Evolutionary conservation across 768 basidiomycete species (phyloP).

Genomic region (Tephrocybe sp.): DNA sequence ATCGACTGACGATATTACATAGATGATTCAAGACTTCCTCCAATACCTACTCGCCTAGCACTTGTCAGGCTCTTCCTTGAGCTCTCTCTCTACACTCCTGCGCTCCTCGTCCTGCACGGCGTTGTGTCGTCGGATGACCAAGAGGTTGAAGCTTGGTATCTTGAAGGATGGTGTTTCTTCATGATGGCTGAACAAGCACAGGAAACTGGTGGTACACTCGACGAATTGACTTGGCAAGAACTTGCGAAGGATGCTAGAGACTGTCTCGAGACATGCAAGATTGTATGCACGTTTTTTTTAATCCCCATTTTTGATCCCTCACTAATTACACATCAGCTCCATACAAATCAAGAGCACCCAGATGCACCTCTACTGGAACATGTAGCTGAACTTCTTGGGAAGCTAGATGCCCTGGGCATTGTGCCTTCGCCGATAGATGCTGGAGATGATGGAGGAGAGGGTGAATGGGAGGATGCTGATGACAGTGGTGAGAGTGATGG

Average conservation of each 20-base stretch:
- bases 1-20: not conserved
- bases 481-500: conserved; percentile 55
- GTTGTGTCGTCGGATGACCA: conserved; percentile 81
- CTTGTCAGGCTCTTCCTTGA: conserved; percentile 86
- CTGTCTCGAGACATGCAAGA: conserved; percentile 81
- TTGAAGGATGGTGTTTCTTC: conserved; percentile 94
- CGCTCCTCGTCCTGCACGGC: conserved; percentile 74
- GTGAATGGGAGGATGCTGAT: conserved; percentile 64
- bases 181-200: conserved; percentile 74
- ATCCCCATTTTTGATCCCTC: not conserved
- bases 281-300: conserved; percentile 46
- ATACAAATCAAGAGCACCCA: conserved; percentile 67
- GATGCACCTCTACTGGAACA: conserved; percentile 80
- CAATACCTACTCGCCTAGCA: conserved; percentile 68
- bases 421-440: conserved; percentile 59
- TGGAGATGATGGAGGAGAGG: conserved; percentile 48
- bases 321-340: conserved; percentile 46
- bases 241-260: conserved; percentile 77
- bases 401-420: conserved; percentile 68
- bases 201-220: conserved; percentile 49
- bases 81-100: conserved; percentile 65
- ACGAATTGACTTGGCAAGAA: conserved; percentile 70
- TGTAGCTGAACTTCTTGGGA: conserved; percentile 66
- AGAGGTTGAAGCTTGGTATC: conserved; percentile 90
- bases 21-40: conserved; percentile 71